Percentiles rank a stretch among this genome's conserved stretches.
Evolutionary conservation across 345 rosid species (phyloP).

Genomic region (Euclidium syriacum): DNA sequence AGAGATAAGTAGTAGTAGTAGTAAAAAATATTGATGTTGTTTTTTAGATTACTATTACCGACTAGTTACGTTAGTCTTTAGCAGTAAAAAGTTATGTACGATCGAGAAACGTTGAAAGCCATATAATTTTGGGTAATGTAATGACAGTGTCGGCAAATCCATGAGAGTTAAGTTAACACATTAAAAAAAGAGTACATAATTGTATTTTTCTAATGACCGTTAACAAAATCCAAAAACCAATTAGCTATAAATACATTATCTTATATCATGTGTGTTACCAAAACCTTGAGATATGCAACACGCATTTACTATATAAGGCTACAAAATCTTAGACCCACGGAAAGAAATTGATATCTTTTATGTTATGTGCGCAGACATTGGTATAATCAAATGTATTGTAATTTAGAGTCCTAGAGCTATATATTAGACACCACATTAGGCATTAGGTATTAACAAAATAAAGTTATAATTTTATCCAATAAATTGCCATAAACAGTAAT

Average conservation of each 20-base stretch:
- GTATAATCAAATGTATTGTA: constrained; percentile 8
- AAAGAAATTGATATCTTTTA: constrained; percentile 19
- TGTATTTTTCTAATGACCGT: not conserved
- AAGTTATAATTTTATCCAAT: constrained; percentile 4
- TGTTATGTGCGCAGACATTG: constrained; percentile 12
- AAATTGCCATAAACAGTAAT: not conserved
- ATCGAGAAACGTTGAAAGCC: too few relatives aligned
- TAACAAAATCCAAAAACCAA: not conserved
- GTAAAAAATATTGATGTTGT: too few relatives aligned
- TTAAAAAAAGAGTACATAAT: too few relatives aligned
- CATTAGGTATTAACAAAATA: constrained; percentile 12
- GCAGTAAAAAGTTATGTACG: too few relatives aligned
- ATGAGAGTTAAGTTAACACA: too few relatives aligned
- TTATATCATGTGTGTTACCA: not conserved
- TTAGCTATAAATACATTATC: not conserved
- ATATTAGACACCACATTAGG: not conserved
- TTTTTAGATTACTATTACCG: too few relatives aligned
- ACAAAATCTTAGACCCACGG: constrained; percentile 29
- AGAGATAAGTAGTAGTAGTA: too few relatives aligned
- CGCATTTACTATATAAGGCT: constrained; percentile 15
- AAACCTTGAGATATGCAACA: constrained; percentile 16
- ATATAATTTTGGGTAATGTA: too few relatives aligned
- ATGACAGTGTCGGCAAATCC: too few relatives aligned
- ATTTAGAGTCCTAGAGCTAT: not conserved
- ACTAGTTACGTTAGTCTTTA: too few relatives aligned